Percentiles rank a stretch among this genome's conserved stretches.
Conservation (phyloP, 306 rosid genomes). For the Spatholobus suberectus region DNA sequence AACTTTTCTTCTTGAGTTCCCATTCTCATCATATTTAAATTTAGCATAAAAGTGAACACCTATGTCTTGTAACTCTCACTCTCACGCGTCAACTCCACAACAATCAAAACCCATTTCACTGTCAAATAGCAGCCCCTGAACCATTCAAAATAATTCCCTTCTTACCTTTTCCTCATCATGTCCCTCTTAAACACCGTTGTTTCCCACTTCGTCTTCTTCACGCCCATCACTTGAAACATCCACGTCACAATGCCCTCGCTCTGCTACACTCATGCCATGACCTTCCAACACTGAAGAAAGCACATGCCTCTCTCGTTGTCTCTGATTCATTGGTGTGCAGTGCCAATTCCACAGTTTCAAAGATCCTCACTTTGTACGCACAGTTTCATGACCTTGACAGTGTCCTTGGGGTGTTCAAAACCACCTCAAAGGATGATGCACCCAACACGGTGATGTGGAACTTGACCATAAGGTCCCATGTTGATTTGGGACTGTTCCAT, state of each 20-base stretch:
- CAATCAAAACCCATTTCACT: not conserved
- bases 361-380: slow-evolving; percentile 42
- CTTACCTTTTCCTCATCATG: slow-evolving; percentile 34
- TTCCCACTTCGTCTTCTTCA: slow-evolving; percentile 44
- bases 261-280: slow-evolving; percentile 39
- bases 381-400: slow-evolving; percentile 45
- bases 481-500: slow-evolving; percentile 46
- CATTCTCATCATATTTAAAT: not conserved
- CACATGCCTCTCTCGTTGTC: slow-evolving; percentile 49
- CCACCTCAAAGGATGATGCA: slow-evolving; percentile 19
- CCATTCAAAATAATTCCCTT: slow-evolving; percentile 37
- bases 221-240: slow-evolving; percentile 57
- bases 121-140: not conserved
- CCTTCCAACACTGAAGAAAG: slow-evolving; percentile 41
- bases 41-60: not conserved
- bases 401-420: slow-evolving; percentile 38
- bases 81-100: not conserved
- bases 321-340: slow-evolving; percentile 30
- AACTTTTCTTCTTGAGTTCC: not conserved
- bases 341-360: slow-evolving; percentile 23
- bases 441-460: slow-evolving; percentile 53
- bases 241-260: slow-evolving; percentile 15
- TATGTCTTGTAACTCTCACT: not conserved
- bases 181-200: slow-evolving; percentile 20
- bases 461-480: slow-evolving; percentile 46